Evolutionary conservation across 129 eudicot genomes (phyloP).

Genomic region (Dittrichia graveolens): DNA sequence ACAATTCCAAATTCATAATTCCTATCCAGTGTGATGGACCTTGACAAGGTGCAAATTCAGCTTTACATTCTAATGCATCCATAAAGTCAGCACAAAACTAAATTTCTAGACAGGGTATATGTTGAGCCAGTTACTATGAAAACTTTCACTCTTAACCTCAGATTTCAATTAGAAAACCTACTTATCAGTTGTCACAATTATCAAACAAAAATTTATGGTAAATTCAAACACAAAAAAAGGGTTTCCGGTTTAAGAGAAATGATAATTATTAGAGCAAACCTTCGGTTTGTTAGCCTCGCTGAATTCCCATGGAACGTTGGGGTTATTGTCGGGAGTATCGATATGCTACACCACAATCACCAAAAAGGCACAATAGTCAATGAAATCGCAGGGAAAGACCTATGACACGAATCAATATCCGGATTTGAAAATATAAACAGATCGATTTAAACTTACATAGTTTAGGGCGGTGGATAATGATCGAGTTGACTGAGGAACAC

Average conservation of each 20-base stretch:
- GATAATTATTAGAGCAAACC: constrained; percentile 42
- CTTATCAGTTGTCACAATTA: not conserved
- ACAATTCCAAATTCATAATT: constrained; percentile 4
- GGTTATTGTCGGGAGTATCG: constrained; percentile 89
- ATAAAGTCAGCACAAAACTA: not conserved
- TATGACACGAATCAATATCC: constrained; percentile 7
- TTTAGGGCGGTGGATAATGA: constrained; percentile 90
- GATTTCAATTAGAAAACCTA: not conserved
- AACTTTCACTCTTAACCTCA: not conserved
- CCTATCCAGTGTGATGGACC: constrained; percentile 8
- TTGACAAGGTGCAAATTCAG: not conserved
- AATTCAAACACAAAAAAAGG: constrained; percentile 1
- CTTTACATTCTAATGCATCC: not conserved
- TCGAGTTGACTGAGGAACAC: constrained; percentile 58
- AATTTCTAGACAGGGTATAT: not conserved
- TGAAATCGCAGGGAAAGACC: constrained; percentile 15
- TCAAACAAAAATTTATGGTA: not conserved
- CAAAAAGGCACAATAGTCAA: constrained; percentile 6
- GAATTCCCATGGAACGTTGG: constrained; percentile 86
- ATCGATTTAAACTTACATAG: constrained; percentile 63
- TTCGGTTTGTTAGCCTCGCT: constrained; percentile 57
- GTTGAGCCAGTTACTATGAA: not conserved
- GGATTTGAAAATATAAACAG: not conserved
- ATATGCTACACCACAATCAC: constrained; percentile 60
- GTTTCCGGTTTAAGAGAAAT: not conserved